A percentile compares a stretch with the other conserved stretches of the same genome.
Evolutionary conservation across 1,284 basidiomycete species (phyloP).

Genomic region (Neonothopanus nambi): DNA sequence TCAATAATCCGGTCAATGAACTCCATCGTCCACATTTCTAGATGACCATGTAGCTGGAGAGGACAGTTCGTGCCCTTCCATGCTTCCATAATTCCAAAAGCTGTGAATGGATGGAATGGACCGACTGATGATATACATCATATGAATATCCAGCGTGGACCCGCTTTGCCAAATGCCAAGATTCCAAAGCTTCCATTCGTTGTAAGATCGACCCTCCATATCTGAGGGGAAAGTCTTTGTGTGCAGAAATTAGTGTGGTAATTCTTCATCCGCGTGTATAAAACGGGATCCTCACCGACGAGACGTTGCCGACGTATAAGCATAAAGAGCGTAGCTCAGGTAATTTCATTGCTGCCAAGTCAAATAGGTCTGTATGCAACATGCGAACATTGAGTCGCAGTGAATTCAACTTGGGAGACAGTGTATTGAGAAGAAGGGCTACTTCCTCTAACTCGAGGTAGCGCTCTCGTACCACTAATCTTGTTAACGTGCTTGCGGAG

Average conservation of each 20-base stretch:
- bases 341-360: constrained; percentile 31
- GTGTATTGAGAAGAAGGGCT: constrained; percentile 24
- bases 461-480: constrained; percentile 37
- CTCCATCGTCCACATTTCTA: constrained; percentile 1
- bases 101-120: constrained; percentile 35
- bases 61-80: constrained; percentile 12
- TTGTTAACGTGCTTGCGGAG: constrained; percentile 31
- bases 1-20: too few relatives aligned
- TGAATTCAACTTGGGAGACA: constrained; percentile 25
- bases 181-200: constrained; percentile 36
- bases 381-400: constrained; percentile 36
- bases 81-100: constrained; percentile 34
- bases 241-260: not conserved
- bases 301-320: constrained; percentile 30
- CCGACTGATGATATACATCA: constrained; percentile 30
- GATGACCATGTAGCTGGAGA: not conserved
- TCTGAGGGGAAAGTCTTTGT: constrained; percentile 20
- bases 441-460: constrained; percentile 37
- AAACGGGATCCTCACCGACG: constrained; percentile 1
- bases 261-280: not conserved
- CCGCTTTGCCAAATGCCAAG: constrained; percentile 40
- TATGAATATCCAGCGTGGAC: constrained; percentile 26
- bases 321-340: constrained; percentile 31
- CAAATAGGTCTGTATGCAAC: constrained; percentile 34
- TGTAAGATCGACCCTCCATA: constrained; percentile 27